Percentiles rank a stretch among this genome's conserved stretches.
phyloP scores from a whole-genome alignment of 2,329 filamentous ascomycete species.

The Nakataea oryzae region DNA sequence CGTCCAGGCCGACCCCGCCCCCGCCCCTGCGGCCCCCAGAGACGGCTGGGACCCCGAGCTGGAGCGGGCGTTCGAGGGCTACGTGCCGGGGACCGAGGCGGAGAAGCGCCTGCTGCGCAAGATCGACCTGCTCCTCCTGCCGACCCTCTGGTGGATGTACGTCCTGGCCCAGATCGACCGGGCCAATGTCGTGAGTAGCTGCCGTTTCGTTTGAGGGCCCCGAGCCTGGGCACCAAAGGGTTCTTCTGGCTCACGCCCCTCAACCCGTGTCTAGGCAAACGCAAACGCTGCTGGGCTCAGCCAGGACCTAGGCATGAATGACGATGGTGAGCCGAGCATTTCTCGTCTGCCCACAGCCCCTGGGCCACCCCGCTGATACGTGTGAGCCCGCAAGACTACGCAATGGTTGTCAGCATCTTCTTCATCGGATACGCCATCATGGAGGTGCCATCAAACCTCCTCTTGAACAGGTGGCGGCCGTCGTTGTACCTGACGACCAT shows the following conservation, averaged over 20 bases:
- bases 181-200: slow-evolving; percentile 12
- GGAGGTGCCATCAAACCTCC: background rate
- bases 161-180: slow-evolving; percentile 18
- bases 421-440: background rate
- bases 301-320: background rate
- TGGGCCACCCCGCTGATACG: background rate
- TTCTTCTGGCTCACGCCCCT: background rate
- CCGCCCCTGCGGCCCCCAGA: no score
- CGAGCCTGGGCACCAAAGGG: background rate
- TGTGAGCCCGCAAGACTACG: slow-evolving; percentile 1
- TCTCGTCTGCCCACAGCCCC: background rate
- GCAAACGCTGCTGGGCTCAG: background rate
- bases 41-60: background rate
- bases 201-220: no score
- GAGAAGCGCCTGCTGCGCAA: slow-evolving; percentile 29
- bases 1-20: background rate
- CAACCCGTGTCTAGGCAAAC: background rate
- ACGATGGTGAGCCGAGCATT: background rate
- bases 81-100: slow-evolving; percentile 6
- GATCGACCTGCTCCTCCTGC: slow-evolving; percentile 35
- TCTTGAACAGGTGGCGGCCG: background rate
- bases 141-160: slow-evolving; percentile 28
- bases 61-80: background rate
- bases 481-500: background rate
- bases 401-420: background rate